Percentiles rank a stretch among this genome's conserved stretches.
phyloP scores from a whole-genome alignment of 441 rosid species.

The Gossypium davidsonii region DNA sequence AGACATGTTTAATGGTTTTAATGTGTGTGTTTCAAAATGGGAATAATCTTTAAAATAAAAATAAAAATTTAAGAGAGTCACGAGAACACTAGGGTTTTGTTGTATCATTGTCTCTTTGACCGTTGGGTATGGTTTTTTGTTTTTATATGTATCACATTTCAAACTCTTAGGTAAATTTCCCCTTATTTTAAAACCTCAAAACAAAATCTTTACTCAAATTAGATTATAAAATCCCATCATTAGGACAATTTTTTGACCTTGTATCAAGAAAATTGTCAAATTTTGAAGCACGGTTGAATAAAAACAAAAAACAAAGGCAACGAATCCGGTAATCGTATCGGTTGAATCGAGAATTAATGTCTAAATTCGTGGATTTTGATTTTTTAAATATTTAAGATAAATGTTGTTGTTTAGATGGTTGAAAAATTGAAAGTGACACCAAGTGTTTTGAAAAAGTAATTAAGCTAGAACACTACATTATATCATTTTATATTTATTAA shows the following conservation, averaged over 20 bases:
- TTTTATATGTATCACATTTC: not conserved
- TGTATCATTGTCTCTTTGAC: not conserved
- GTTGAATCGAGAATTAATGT: no score
- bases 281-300: no score
- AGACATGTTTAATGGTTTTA: not conserved
- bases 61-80: not conserved
- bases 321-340: no score
- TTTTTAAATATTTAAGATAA: no score
- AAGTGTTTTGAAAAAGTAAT: no score
- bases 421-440: no score
- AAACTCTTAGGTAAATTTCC: not conserved
- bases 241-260: not conserved
- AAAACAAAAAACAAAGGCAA: no score
- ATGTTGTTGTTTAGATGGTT: no score
- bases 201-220: not conserved
- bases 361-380: no score
- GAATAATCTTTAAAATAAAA: not conserved
- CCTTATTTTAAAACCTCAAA: not conserved
- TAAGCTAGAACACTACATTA: no score
- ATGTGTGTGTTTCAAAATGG: not conserved
- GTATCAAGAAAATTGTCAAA: no score
- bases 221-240: not conserved
- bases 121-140: not conserved
- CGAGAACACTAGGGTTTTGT: not conserved
- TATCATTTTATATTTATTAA: no score